These are phyloP conservation scores for Fonsecaea monophora DNA, from an alignment of 2,329 filamentous ascomycete species.

Conservation along the genomic window DNA sequence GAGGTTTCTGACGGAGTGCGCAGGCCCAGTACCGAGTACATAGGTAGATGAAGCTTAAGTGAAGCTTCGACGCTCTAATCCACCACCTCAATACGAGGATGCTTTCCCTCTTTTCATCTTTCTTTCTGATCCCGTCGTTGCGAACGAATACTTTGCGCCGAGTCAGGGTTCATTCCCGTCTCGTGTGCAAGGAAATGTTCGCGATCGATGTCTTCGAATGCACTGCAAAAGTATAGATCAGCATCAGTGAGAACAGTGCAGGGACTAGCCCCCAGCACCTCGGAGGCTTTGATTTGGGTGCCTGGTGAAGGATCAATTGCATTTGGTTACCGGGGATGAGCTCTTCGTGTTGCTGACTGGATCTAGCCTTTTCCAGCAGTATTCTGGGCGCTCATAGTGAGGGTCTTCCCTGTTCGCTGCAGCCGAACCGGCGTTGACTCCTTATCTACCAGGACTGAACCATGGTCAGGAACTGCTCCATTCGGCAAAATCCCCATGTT, in stretches of 20 bases:
- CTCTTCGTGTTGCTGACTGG: not conserved
- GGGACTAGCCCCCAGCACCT: not conserved
- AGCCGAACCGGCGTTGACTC: conserved; percentile 9
- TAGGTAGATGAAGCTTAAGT: no score
- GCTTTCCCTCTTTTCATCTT: not conserved
- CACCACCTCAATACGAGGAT: not conserved
- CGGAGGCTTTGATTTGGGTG: not conserved
- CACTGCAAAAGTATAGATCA: not conserved
- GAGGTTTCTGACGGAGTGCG: not conserved
- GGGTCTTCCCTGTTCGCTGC: not conserved
- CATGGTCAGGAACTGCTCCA: not conserved
- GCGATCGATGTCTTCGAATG: not conserved
- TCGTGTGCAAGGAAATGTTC: not conserved
- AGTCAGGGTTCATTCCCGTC: not conserved
- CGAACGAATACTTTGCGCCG: not conserved
- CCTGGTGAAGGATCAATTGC: conserved; percentile 6
- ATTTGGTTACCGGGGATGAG: not conserved
- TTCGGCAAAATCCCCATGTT: not conserved
- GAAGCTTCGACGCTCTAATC: not conserved
- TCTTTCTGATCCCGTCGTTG: not conserved
- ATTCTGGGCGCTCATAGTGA: conserved; percentile 1
- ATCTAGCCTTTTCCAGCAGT: conserved; percentile 5
- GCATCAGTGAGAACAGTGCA: not conserved
- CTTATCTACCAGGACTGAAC: not conserved
- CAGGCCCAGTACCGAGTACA: not conserved